Evolutionary conservation across 164 flowering plant genomes (phyloP).

Genomic region (Magnolia sinica): DNA sequence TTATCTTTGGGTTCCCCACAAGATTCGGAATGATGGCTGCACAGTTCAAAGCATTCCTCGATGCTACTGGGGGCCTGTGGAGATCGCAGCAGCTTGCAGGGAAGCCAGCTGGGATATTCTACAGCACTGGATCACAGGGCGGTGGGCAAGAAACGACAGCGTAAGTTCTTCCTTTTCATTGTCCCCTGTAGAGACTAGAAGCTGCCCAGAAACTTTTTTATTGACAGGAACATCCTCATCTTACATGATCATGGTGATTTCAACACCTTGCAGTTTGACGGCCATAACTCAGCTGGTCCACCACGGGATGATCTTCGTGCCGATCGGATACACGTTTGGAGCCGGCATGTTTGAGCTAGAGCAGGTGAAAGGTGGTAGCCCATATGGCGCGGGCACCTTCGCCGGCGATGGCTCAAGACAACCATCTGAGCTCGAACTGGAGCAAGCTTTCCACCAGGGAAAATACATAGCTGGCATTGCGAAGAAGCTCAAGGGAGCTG

Average conservation of each 20-base stretch:
- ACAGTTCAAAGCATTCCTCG: slow-evolving; percentile 85
- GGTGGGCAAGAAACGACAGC: slow-evolving; percentile 93
- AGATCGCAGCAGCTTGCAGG: slow-evolving; percentile 80
- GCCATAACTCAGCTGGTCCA: slow-evolving; percentile 89
- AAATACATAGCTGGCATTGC: slow-evolving; percentile 67
- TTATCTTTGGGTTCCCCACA: slow-evolving; percentile 86
- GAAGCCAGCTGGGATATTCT: slow-evolving; percentile 87
- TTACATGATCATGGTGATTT: not conserved
- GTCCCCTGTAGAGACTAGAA: not conserved
- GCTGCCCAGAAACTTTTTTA: too few species aligned
- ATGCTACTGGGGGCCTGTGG: slow-evolving; percentile 88
- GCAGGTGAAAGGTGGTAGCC: slow-evolving; percentile 86
- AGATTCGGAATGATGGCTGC: slow-evolving; percentile 96
- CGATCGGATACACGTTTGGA: slow-evolving; percentile 90
- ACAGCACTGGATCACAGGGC: slow-evolving; percentile 86
- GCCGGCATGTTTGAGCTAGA: slow-evolving; percentile 96
- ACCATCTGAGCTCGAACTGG: slow-evolving; percentile 70
- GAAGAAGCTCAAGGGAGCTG: slow-evolving; percentile 69
- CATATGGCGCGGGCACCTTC: slow-evolving; percentile 84
- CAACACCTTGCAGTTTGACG: slow-evolving; percentile 49
- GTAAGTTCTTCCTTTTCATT: slow-evolving; percentile 34
- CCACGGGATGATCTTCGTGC: slow-evolving; percentile 87
- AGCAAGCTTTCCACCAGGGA: slow-evolving; percentile 86
- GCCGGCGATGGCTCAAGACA: slow-evolving; percentile 89
- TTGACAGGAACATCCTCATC: too few species aligned